Percentiles rank a stretch among this genome's conserved stretches.
Conservation (phyloP, 1,139 yeast species). For the Hyphopichia buzzinii region DNA sequence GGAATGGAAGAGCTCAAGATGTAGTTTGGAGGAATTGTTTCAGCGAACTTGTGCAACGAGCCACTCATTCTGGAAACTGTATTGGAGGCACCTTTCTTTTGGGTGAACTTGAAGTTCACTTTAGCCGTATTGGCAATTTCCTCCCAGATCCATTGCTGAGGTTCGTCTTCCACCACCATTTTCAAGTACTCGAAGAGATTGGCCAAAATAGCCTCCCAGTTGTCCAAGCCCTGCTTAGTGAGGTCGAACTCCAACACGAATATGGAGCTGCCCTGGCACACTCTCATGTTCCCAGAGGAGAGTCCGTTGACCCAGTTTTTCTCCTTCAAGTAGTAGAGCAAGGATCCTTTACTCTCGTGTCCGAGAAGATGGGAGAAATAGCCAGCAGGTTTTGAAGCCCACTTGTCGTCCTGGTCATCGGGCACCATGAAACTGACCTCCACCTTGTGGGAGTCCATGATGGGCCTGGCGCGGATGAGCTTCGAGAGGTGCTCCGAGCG, state of each 20-base stretch:
- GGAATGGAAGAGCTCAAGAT: conserved; percentile 59
- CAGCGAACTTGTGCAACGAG: conserved; percentile 35
- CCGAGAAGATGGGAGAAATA: conserved; percentile 83
- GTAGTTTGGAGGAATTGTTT: conserved; percentile 60
- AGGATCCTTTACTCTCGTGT: conserved; percentile 85
- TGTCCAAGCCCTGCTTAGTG: conserved; percentile 65
- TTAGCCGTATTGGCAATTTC: conserved; percentile 48
- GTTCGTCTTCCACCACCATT: conserved; percentile 48
- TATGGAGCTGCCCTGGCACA: conserved; percentile 67
- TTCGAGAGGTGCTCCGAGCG: conserved; percentile 49
- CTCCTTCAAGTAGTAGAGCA: conserved; percentile 64
- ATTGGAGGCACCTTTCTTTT: conserved; percentile 59
- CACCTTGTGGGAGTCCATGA: conserved; percentile 70
- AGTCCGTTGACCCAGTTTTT: conserved; percentile 77
- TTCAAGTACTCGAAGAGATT: conserved; percentile 70
- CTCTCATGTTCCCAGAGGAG: conserved; percentile 69
- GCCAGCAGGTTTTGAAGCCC: conserved; percentile 68
- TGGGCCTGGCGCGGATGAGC: conserved; percentile 70
- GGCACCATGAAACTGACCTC: conserved; percentile 74
- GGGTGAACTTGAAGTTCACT: conserved; percentile 62
- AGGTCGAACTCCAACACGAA: conserved; percentile 71
- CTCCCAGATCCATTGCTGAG: conserved; percentile 57
- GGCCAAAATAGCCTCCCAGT: conserved; percentile 60
- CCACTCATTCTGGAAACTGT: conserved; percentile 56
- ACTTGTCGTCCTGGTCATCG: conserved; percentile 58